Evolutionary conservation across 306 rosid species (phyloP), one percentile per base, ranked within the genome.

Genomic region (Carpinus fangiana): DNA sequence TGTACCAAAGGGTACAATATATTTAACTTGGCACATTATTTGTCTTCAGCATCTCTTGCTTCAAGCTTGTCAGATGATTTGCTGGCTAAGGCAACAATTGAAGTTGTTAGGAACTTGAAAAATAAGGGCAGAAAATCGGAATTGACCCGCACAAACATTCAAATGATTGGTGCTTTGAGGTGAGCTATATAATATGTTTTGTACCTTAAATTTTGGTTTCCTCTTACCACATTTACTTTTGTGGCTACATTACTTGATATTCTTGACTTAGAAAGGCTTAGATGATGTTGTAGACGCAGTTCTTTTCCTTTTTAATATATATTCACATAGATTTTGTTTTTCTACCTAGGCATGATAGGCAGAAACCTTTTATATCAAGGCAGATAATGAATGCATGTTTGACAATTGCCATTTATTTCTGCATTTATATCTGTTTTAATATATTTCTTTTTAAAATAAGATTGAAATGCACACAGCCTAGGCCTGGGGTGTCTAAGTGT

Each of bases 111-210:
- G 73, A 88, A 85, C 82, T 90, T 94, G 88, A 90, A 87, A 88
- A 89, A 73, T 81, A 92, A 90, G 81, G 84, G 83, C 73, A 54
- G 84, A 26, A 92, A 89, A 84, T 88, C 96, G 9, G 96, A 94
- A 76, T 75, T 94, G 91, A 90, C 88, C 62, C 97, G 97, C 26
- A 94, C 97, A 41, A 94, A 92, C 82, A 94, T 94, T 86, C 97
- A 94, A 88, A 92, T 92, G 98, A 94, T 94, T 80, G 98, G 98
- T 89, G 97, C 98, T 86, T 81, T 93, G 82, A 93, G 98, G 98
- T 93, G 79, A 77, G 89, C 50, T 79, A 45, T 82, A 18, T 38
- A 67, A 67, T 41, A 51, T 67, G 28, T 41, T 67, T 41, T 38
- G 26, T 18, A 6, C 21, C 8, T 5, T 7, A 7, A 6, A 7